Base-by-base conservation (phyloP, 2,329 filamentous ascomycete species). In the Ceratocystiopsis brevicomis region DNA sequence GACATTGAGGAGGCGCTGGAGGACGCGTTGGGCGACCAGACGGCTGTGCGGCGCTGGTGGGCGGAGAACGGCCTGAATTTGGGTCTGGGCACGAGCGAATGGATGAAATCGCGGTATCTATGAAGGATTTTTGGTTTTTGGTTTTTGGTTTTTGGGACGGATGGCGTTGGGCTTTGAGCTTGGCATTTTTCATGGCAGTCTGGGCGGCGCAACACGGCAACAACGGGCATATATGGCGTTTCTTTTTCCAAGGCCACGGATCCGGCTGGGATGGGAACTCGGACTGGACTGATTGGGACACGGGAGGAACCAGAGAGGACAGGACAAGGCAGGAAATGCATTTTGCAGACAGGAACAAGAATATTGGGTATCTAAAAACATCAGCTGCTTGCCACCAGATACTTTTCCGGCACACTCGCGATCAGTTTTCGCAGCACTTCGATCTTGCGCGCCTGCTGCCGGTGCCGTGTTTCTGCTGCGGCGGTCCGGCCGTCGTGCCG, bases 1-100 rank as follows among this genome's bases (percentile, higher is more conserved):
- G 86, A 93, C 58, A 90, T 96, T 48, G 87, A 95, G 57, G 88
- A 95, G 61, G 87, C 87, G 1, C 68, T 95, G 36, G 87, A 95
- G 57, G 87, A 94, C 56, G 83, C 84, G 18, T 73, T 88, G 41
- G 73, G 72, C 10, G 77, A 80, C 44, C 48, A 85, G 48, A 74
- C 77, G 50, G 70, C 71, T 35, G 83, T 93, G 16, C 67, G 83
- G 45, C 68, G 71, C 49, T 96, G 88, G 88, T 96, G 88, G 88
- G 80, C 82, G 19, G 65, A 69, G 50, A 88, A 90, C 52, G 85
- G 84, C 0, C 62, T 92, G 48, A 88, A 90, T 54, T 59, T 92
- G 42, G 81, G 83, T 1, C 67, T 90, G 37, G 78, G 81, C 4
- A 88, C 84, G 37, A 85, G 81, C 50, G 85, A 92, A 58, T 92